These are phyloP conservation scores for Spiraea crenata DNA, from an alignment of 331 rosid species.

Conservation along the genomic window DNA sequence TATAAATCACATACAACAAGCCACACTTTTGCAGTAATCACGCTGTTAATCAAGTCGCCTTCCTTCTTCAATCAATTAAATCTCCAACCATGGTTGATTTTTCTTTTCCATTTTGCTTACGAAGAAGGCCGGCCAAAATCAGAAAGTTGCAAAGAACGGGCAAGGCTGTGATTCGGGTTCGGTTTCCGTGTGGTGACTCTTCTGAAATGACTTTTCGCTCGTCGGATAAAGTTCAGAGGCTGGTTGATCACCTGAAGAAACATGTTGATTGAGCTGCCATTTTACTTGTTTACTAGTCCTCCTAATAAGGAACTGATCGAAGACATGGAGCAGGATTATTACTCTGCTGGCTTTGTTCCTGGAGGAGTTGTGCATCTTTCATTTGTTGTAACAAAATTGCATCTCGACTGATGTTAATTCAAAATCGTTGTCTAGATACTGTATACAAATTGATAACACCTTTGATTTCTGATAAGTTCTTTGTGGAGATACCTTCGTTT, in stretches of 20 bases:
- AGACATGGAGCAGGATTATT: background rate
- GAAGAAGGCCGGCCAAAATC: background rate
- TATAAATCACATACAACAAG: too few relatives aligned
- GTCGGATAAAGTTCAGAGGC: slow-evolving; percentile 7
- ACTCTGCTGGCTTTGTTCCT: slow-evolving; percentile 4
- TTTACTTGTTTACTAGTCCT: background rate
- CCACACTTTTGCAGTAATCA: too few relatives aligned
- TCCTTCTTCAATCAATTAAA: too few relatives aligned
- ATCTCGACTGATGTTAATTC: too few relatives aligned
- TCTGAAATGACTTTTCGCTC: background rate
- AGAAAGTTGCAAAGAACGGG: background rate
- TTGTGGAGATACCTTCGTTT: too few relatives aligned
- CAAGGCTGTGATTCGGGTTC: background rate
- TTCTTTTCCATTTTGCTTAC: background rate
- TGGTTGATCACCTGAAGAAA: background rate
- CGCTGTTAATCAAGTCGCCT: too few relatives aligned
- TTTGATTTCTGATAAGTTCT: too few relatives aligned
- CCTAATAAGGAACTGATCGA: background rate
- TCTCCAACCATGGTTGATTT: too few relatives aligned
- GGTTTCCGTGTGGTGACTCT: background rate
- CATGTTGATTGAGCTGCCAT: background rate
- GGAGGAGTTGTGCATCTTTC: slow-evolving; percentile 1
- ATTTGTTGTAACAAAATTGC: background rate
- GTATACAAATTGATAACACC: too few relatives aligned
- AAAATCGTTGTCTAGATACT: too few relatives aligned